These are phyloP conservation scores for Oryza coarctata DNA, from an alignment of 176 grass and related monocot species.

Conservation along the genomic window DNA sequence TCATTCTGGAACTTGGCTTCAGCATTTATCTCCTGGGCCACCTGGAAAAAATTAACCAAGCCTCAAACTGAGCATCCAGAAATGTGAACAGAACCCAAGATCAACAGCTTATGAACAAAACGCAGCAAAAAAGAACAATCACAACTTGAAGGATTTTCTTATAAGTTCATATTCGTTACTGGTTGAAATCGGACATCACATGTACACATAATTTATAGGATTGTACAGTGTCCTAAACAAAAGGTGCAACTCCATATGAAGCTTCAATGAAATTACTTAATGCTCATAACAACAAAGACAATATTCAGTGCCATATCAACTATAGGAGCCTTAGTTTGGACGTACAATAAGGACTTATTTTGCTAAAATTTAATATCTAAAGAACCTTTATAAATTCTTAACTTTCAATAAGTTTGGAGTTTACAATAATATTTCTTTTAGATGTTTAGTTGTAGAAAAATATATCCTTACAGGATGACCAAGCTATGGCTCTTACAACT, in stretches of 20 bases:
- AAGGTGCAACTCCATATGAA: neutral
- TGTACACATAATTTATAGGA: neutral
- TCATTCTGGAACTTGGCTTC: conserved; percentile 69
- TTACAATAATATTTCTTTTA: neutral
- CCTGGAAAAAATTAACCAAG: conserved; percentile 36
- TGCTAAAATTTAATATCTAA: neutral
- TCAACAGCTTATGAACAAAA: neutral
- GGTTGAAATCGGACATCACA: neutral
- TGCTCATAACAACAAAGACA: neutral
- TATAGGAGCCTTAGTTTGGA: neutral
- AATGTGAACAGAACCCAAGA: conserved; percentile 6
- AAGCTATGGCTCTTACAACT: no score
- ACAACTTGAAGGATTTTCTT: neutral
- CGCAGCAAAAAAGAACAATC: neutral
- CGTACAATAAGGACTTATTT: neutral
- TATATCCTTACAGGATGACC: neutral
- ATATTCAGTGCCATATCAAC: no score
- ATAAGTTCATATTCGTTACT: neutral
- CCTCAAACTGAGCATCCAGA: neutral
- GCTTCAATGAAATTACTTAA: neutral
- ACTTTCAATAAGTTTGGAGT: neutral
- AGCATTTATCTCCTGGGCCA: conserved; percentile 60
- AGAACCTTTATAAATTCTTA: neutral
- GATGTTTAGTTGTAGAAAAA: neutral
- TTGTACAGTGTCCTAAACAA: neutral